Evolutionary conservation across 2,329 filamentous ascomycete genomes (phyloP).

Genomic region (Biscogniauxia marginata): DNA sequence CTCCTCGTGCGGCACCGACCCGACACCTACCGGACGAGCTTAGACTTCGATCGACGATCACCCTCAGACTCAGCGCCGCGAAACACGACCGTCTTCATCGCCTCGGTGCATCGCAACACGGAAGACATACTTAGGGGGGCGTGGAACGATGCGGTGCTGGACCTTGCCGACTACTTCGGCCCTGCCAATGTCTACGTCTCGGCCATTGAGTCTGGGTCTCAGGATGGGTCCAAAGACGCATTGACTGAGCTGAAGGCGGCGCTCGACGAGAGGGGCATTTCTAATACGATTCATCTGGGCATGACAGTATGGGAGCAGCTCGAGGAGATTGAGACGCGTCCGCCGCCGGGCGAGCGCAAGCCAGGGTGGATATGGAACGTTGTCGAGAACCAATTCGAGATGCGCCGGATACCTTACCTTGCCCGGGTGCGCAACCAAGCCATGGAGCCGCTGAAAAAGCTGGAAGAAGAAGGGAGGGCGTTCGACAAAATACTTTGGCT

Average conservation of each 20-base stretch:
- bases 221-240: constrained; percentile 64
- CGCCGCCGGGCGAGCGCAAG: constrained; percentile 35
- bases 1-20: constrained; percentile 32
- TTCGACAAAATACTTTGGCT: constrained; percentile 60
- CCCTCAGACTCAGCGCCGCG: constrained; percentile 12
- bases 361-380: constrained; percentile 62
- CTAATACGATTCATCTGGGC: constrained; percentile 57
- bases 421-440: constrained; percentile 62
- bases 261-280: constrained; percentile 50
- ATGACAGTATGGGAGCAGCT: constrained; percentile 52
- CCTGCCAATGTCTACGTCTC: constrained; percentile 63
- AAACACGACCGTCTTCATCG: constrained; percentile 57
- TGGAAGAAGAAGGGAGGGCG: constrained; percentile 45
- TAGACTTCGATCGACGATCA: constrained; percentile 19
- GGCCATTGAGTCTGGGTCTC: constrained; percentile 66
- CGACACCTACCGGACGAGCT: constrained; percentile 28
- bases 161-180: constrained; percentile 56
- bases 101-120: constrained; percentile 67
- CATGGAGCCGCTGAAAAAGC: constrained; percentile 55
- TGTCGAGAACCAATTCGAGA: constrained; percentile 48
- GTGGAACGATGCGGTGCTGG: constrained; percentile 59
- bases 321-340: constrained; percentile 49
- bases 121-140: constrained; percentile 56
- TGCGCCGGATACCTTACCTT: constrained; percentile 68
- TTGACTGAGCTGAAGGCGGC: constrained; percentile 54